Evolutionary conservation across 768 basidiomycete species (phyloP).

Genomic region (Tylopilus intermedius): DNA sequence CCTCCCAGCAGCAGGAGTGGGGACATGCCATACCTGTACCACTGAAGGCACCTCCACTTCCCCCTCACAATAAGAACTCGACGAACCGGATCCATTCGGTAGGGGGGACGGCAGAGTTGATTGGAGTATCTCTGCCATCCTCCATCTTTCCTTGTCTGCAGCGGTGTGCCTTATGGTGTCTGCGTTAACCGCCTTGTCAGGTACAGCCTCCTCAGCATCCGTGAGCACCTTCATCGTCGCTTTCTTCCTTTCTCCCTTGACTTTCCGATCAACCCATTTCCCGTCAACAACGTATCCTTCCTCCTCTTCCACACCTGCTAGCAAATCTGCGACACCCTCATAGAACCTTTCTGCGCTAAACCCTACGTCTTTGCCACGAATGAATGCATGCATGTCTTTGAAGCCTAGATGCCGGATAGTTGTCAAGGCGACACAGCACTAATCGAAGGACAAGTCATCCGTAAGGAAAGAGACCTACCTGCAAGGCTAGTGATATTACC

Average conservation of each 20-base stretch:
- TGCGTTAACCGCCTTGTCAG: not conserved
- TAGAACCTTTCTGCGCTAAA: slow-evolving; percentile 94
- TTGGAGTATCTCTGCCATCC: slow-evolving; percentile 25
- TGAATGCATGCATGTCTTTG: slow-evolving; percentile 88
- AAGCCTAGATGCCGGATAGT: slow-evolving; percentile 10
- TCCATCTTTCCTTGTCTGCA: slow-evolving; percentile 24
- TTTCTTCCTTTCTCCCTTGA: slow-evolving; percentile 15
- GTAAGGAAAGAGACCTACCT: slow-evolving; percentile 2
- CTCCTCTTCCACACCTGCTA: slow-evolving; percentile 73
- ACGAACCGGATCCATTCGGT: slow-evolving; percentile 1
- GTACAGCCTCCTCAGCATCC: not conserved
- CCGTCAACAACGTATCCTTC: slow-evolving; percentile 29
- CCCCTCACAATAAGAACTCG: slow-evolving; percentile 2
- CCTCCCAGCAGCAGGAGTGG: not conserved
- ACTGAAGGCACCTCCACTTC: not conserved
- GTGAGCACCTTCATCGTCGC: not conserved
- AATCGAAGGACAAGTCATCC: not conserved
- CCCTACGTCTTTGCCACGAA: slow-evolving; percentile 83
- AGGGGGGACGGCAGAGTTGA: slow-evolving; percentile 4
- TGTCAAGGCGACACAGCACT: not conserved
- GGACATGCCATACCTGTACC: not conserved
- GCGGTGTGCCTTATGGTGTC: slow-evolving; percentile 9
- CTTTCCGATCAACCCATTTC: slow-evolving; percentile 19
- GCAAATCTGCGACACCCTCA: slow-evolving; percentile 71
- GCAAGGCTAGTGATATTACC: slow-evolving; percentile 25